Conservation (phyloP, 2,329 filamentous ascomycete species). For the Phyllosticta ampelicida region DNA sequence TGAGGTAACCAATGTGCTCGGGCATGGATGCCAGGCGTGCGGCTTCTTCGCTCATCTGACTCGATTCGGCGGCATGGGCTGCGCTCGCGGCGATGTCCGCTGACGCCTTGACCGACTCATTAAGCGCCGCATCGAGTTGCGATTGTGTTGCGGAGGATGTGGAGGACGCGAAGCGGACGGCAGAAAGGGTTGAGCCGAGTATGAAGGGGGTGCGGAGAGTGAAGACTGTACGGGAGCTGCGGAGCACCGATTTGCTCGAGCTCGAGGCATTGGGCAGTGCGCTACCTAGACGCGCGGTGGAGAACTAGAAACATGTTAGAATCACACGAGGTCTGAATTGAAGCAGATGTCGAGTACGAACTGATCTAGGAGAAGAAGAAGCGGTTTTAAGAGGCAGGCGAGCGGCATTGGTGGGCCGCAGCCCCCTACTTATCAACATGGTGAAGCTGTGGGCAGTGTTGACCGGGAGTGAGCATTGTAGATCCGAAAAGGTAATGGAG, state of each 20-base stretch:
- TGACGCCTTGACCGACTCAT: conserved; percentile 9
- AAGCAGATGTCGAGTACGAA: background rate
- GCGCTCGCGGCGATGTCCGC: conserved; percentile 1
- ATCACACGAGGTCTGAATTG: background rate
- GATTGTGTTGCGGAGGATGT: conserved; percentile 10
- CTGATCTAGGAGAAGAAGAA: background rate
- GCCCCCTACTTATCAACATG: conserved; percentile 40
- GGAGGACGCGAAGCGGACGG: conserved; percentile 7
- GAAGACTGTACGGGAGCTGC: background rate
- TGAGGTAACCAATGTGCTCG: conserved; percentile 72
- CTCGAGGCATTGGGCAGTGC: background rate
- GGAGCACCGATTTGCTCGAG: background rate
- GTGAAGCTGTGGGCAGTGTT: conserved; percentile 19
- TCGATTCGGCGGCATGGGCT: conserved; percentile 3
- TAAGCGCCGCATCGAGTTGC: conserved; percentile 10
- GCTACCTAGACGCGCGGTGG: background rate
- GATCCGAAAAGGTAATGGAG: background rate
- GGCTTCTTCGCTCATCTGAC: conserved; percentile 9
- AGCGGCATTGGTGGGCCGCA: conserved; percentile 23
- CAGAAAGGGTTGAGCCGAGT: background rate
- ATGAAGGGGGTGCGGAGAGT: background rate
- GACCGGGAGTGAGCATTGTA: background rate
- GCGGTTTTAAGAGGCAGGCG: background rate
- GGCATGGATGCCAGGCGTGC: conserved; percentile 46
- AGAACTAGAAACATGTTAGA: conserved; percentile 4